A percentile compares a stretch with the other conserved stretches of the same genome.
Conservation (phyloP, 2,329 filamentous ascomycete species). For the Thelonectria olida region DNA sequence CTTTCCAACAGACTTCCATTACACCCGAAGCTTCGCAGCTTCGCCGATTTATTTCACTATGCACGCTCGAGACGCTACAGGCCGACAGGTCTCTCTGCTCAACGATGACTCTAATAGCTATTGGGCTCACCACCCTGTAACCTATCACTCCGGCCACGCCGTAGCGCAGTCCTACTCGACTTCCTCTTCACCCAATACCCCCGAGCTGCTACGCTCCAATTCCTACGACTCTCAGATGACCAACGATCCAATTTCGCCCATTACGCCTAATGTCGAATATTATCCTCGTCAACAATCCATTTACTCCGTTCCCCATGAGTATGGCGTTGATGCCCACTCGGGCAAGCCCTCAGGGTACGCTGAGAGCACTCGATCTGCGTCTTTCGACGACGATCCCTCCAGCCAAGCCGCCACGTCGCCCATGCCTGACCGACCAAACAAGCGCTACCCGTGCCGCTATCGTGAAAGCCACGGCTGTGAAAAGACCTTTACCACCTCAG, state of each 20-base stretch:
- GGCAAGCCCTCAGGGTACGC: slow-evolving; percentile 55
- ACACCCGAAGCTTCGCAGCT: slow-evolving; percentile 1
- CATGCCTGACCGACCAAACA: slow-evolving; percentile 60
- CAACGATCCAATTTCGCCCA: slow-evolving; percentile 62
- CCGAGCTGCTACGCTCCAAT: slow-evolving; percentile 67
- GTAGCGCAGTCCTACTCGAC: slow-evolving; percentile 47
- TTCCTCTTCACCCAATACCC: slow-evolving; percentile 61
- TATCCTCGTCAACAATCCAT: slow-evolving; percentile 51
- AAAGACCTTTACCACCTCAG: slow-evolving; percentile 85
- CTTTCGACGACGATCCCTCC: slow-evolving; percentile 59
- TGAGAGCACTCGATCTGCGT: slow-evolving; percentile 56
- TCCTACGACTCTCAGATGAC: slow-evolving; percentile 70
- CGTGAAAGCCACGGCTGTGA: slow-evolving; percentile 76
- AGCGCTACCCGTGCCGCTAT: slow-evolving; percentile 79
- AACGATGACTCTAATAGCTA: slow-evolving; percentile 60
- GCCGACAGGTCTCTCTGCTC: slow-evolving; percentile 67
- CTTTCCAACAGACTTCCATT: not conserved
- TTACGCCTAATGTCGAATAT: slow-evolving; percentile 61
- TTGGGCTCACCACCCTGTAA: slow-evolving; percentile 34
- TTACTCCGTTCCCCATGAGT: slow-evolving; percentile 49
- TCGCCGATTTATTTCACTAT: slow-evolving; percentile 47
- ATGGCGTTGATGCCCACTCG: slow-evolving; percentile 43
- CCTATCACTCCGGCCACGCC: slow-evolving; percentile 49
- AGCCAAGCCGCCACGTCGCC: slow-evolving; percentile 51
- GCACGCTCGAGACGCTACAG: slow-evolving; percentile 65